Percentiles rank a stretch among this genome's conserved stretches.
phyloP scores from a whole-genome alignment of 352 stramenopile species.

The Globisporangium cystogenes region DNA sequence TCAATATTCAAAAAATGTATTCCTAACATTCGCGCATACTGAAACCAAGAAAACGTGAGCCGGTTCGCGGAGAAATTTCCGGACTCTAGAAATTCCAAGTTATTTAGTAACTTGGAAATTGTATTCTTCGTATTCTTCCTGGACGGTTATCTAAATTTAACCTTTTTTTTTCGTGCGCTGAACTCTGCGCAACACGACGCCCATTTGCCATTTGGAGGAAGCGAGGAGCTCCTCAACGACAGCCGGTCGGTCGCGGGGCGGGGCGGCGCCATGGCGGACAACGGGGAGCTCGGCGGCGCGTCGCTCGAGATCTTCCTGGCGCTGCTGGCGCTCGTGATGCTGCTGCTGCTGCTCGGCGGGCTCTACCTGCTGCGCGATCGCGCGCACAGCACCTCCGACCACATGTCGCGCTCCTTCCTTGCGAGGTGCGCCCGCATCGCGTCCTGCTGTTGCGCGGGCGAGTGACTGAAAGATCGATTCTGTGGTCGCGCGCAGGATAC shows the following conservation, averaged over 20 bases:
- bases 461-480: too few relatives aligned
- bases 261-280: slow-evolving; percentile 1
- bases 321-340: slow-evolving; percentile 58
- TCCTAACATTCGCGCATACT: background rate
- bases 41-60: background rate
- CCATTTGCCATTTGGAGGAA: too few relatives aligned
- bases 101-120: too few relatives aligned
- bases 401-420: slow-evolving; percentile 37
- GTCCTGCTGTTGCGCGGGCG: too few relatives aligned
- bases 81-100: too few relatives aligned
- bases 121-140: too few relatives aligned
- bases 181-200: too few relatives aligned
- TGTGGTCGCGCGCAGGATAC: slow-evolving; percentile 18
- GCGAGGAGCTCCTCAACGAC: too few relatives aligned
- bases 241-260: too few relatives aligned
- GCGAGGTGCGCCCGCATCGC: slow-evolving; percentile 27
- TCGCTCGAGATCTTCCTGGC: slow-evolving; percentile 68
- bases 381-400: slow-evolving; percentile 17
- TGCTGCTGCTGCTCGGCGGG: slow-evolving; percentile 57
- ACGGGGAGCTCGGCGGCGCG: slow-evolving; percentile 5
- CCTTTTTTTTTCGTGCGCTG: too few relatives aligned
- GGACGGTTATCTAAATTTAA: too few relatives aligned
- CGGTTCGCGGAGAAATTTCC: background rate
- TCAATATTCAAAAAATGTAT: too few relatives aligned
- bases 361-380: slow-evolving; percentile 64